A percentile compares a stretch with the other conserved stretches of the same genome.
Evolutionary conservation across 2,329 filamentous ascomycete species (phyloP).

Genomic region (Fusarium camptoceras): DNA sequence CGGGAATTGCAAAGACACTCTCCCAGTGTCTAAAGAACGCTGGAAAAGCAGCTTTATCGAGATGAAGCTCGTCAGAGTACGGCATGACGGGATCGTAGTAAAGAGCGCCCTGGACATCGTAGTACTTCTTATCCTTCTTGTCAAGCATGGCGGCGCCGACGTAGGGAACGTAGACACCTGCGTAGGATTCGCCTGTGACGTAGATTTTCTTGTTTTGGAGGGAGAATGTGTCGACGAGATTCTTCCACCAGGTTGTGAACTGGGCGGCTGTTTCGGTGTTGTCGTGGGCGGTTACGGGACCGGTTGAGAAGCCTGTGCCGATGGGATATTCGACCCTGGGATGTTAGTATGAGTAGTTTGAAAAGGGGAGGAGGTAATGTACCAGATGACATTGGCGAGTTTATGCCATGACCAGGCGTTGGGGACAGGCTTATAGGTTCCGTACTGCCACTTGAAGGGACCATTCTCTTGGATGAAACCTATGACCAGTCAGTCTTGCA

Average conservation of each 20-base stretch:
- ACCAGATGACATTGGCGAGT: conserved; percentile 22
- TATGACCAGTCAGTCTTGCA: not conserved
- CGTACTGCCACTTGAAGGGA: conserved; percentile 18
- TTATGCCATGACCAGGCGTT: conserved; percentile 29
- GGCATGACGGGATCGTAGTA: conserved; percentile 30
- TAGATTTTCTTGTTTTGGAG: conserved; percentile 6
- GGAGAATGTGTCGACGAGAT: conserved; percentile 16
- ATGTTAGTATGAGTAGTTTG: fast-evolving
- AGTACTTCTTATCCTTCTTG: conserved; percentile 15
- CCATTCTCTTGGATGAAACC: conserved; percentile 25
- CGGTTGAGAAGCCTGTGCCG: conserved; percentile 17
- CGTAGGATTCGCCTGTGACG: conserved; percentile 17
- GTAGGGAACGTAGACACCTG: conserved; percentile 16
- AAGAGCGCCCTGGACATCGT: conserved; percentile 9
- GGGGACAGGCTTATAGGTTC: conserved; percentile 15
- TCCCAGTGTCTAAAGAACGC: conserved; percentile 20
- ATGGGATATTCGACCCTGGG: conserved; percentile 20
- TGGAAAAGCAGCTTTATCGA: conserved; percentile 14
- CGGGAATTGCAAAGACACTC: conserved; percentile 19
- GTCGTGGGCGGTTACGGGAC: conserved; percentile 14
- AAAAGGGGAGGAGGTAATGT: not conserved
- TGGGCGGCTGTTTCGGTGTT: conserved; percentile 15
- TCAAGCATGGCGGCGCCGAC: conserved; percentile 20
- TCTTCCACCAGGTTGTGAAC: conserved; percentile 23
- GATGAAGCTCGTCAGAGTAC: conserved; percentile 2